Percentiles rank a stretch among this genome's conserved stretches.
These are phyloP conservation scores for Ceratocystis diversiconidia DNA, from an alignment of 2,329 filamentous ascomycete genomes.

Conservation along the genomic window DNA sequence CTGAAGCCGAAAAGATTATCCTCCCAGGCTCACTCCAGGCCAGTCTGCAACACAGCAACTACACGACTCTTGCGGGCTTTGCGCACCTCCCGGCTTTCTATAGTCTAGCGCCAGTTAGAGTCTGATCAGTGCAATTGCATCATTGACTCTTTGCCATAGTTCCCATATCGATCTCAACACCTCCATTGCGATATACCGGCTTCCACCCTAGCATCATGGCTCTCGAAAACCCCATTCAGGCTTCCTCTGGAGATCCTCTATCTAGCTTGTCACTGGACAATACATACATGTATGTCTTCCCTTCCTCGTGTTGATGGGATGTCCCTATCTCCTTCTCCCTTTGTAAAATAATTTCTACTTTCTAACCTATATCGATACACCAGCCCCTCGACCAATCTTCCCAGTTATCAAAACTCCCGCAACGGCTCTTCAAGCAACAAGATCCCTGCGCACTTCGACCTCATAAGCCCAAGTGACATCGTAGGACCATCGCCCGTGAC, in stretches of 20 bases:
- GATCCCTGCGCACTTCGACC: constrained; percentile 38
- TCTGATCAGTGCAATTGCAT: no score
- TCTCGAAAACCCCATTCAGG: not conserved
- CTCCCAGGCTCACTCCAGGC: no score
- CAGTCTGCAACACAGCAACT: not conserved
- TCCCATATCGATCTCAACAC: no score
- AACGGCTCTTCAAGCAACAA: constrained; percentile 35
- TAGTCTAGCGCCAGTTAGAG: not conserved
- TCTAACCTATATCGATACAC: constrained; percentile 15
- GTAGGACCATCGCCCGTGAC: constrained; percentile 75
- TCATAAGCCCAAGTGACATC: constrained; percentile 51
- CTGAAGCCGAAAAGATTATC: not conserved
- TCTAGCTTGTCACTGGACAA: not conserved
- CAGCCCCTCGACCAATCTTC: constrained; percentile 30
- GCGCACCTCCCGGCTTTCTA: not conserved
- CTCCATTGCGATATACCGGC: not conserved
- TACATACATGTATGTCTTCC: not conserved
- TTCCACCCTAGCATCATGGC: not conserved
- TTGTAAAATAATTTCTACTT: not conserved
- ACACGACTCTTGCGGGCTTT: not conserved
- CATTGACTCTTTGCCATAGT: not conserved
- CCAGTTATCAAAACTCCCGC: constrained; percentile 35
- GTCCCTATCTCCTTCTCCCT: not conserved
- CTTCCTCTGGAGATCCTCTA: not conserved
- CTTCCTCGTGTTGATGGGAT: not conserved